Percentiles rank a stretch among this genome's conserved stretches.
phyloP scores from a whole-genome alignment of 768 basidiomycete species.

The Tephrocybe sp. region DNA sequence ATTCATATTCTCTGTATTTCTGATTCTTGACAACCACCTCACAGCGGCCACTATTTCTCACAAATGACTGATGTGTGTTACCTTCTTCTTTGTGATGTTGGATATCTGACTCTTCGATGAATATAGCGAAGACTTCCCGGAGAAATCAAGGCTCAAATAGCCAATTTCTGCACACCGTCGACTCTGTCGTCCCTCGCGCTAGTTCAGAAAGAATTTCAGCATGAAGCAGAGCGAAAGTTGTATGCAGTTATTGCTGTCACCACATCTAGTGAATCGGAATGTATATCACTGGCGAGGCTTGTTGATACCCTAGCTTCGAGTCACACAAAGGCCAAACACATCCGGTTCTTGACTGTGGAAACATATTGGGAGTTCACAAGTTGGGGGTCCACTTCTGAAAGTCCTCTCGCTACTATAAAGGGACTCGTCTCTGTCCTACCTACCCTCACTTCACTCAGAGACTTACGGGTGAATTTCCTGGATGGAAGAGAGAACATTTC shows the following conservation, averaged over 20 bases:
- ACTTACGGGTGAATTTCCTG: background rate
- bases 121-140: background rate
- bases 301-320: background rate
- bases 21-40: too few relatives aligned
- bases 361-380: background rate
- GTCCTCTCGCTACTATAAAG: background rate
- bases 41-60: too few relatives aligned
- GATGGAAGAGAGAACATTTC: background rate
- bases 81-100: too few relatives aligned
- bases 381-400: background rate
- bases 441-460: background rate
- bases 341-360: background rate
- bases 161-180: background rate
- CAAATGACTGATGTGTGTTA: too few relatives aligned
- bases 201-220: background rate
- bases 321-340: background rate
- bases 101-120: too few relatives aligned
- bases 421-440: background rate
- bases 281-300: background rate
- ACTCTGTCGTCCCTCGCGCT: background rate
- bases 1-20: too few relatives aligned
- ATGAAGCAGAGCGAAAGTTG: background rate
- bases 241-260: background rate
- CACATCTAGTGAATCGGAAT: background rate
- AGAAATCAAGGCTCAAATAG: background rate